Evolutionary conservation across 176 grass and related monocot species (phyloP).

Genomic region (Calamus simplicifolius): DNA sequence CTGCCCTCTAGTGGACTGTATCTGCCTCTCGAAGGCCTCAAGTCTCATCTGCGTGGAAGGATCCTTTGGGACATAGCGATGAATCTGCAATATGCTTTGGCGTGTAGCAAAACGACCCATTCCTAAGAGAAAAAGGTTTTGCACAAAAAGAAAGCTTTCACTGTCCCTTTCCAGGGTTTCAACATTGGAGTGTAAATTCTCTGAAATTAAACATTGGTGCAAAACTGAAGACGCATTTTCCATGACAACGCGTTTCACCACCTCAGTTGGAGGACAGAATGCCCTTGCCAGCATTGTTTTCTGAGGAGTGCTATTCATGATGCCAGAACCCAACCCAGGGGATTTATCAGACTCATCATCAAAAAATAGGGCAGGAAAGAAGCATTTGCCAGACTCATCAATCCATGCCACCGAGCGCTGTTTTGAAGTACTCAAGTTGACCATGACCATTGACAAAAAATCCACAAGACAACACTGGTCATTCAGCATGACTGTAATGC

Average conservation of each 20-base stretch:
- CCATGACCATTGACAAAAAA: slow-evolving; percentile 60
- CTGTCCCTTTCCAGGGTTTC: slow-evolving; percentile 48
- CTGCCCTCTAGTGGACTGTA: slow-evolving; percentile 42
- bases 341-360: slow-evolving; percentile 31
- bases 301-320: slow-evolving; percentile 6
- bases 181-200: slow-evolving; percentile 58
- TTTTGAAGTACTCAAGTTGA: slow-evolving; percentile 49
- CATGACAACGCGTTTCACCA: slow-evolving; percentile 55
- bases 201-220: slow-evolving; percentile 26
- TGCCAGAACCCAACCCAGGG: slow-evolving; percentile 8
- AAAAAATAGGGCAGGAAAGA: slow-evolving; percentile 49
- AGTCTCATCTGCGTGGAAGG: slow-evolving; percentile 39
- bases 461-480: slow-evolving; percentile 48
- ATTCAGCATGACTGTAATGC: slow-evolving; percentile 35
- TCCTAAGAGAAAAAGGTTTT: slow-evolving; percentile 59
- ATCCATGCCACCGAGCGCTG: slow-evolving; percentile 62
- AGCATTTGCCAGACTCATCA: slow-evolving; percentile 48
- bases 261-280: slow-evolving; percentile 34
- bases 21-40: slow-evolving; percentile 71
- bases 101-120: slow-evolving; percentile 54
- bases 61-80: slow-evolving; percentile 42
- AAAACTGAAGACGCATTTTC: slow-evolving; percentile 32
- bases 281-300: slow-evolving; percentile 31
- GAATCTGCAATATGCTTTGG: slow-evolving; percentile 54
- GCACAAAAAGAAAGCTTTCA: slow-evolving; percentile 39